These are phyloP conservation scores for Suillus brevipes DNA, from an alignment of 768 basidiomycete species.

Conservation along the genomic window DNA sequence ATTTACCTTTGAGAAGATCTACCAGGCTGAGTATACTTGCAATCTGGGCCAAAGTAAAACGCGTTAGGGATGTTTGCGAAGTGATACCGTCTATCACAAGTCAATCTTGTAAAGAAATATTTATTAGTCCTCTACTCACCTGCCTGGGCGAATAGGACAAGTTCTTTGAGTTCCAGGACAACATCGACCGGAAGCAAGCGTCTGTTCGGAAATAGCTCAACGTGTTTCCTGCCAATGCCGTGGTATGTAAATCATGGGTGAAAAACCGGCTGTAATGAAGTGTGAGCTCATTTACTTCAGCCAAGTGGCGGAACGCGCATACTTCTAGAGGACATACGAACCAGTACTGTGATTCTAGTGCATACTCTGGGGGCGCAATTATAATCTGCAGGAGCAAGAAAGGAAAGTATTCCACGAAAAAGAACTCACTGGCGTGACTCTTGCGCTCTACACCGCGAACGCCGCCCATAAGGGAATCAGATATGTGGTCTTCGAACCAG, in stretches of 20 bases:
- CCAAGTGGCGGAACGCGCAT: not conserved
- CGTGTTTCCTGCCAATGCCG: not conserved
- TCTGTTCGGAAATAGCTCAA: constrained; percentile 13
- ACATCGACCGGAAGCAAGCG: constrained; percentile 20
- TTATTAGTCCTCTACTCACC: not conserved
- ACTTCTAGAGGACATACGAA: constrained; percentile 5
- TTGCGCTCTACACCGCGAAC: constrained; percentile 38
- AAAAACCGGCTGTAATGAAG: not conserved
- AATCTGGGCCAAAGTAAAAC: constrained; percentile 36
- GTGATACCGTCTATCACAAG: constrained; percentile 36
- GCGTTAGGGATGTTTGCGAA: constrained; percentile 38
- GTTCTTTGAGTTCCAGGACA: constrained; percentile 8
- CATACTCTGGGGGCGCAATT: constrained; percentile 14
- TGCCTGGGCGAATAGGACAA: not conserved
- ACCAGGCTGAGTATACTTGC: constrained; percentile 35
- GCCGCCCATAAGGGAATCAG: constrained; percentile 32
- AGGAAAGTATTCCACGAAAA: not conserved
- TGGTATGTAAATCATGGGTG: too few relatives aligned
- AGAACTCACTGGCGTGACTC: constrained; percentile 41
- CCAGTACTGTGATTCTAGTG: constrained; percentile 31
- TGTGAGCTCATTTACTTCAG: not conserved
- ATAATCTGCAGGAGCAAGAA: not conserved
- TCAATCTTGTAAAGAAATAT: not conserved
- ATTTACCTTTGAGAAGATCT: constrained; percentile 33
- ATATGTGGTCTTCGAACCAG: constrained; percentile 43